These are phyloP conservation scores for Erodium maritimum DNA, from an alignment of 345 rosid species.

Conservation along the genomic window DNA sequence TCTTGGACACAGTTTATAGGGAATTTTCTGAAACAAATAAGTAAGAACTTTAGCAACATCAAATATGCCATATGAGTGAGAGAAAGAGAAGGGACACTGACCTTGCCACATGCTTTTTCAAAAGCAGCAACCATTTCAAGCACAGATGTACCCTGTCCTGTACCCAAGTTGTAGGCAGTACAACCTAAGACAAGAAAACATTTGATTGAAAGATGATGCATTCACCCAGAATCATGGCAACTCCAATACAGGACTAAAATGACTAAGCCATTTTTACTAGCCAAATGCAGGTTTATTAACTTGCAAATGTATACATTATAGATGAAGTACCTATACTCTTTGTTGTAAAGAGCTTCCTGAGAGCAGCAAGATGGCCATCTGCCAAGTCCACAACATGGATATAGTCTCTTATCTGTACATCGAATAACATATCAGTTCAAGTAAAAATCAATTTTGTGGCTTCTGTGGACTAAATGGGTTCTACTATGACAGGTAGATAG, in stretches of 20 bases:
- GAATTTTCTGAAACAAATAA: constrained; percentile 59
- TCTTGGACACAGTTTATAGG: constrained; percentile 63
- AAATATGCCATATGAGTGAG: background rate
- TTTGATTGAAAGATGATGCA: background rate
- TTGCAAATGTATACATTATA: background rate
- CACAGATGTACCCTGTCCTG: constrained; percentile 75
- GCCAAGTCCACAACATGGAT: constrained; percentile 96
- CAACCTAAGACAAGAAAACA: constrained; percentile 42
- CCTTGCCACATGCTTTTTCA: constrained; percentile 89
- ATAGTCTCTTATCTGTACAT: constrained; percentile 71
- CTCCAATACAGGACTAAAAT: background rate
- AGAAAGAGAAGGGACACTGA: constrained; percentile 3
- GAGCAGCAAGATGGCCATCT: constrained; percentile 85
- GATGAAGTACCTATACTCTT: constrained; percentile 41
- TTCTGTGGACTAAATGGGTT: background rate
- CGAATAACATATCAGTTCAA: background rate
- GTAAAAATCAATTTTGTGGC: background rate
- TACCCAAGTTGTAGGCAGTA: constrained; percentile 77
- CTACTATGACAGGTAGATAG: background rate
- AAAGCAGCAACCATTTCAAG: constrained; percentile 92
- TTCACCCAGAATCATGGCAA: background rate
- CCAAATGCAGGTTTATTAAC: background rate
- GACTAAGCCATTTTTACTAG: background rate
- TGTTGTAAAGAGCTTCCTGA: constrained; percentile 49
- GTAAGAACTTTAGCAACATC: constrained; percentile 1